Percentiles rank a stretch among this genome's conserved stretches.
Evolutionary conservation across 208 protist species (phyloP).

Genomic region (Leishmania arabica): DNA sequence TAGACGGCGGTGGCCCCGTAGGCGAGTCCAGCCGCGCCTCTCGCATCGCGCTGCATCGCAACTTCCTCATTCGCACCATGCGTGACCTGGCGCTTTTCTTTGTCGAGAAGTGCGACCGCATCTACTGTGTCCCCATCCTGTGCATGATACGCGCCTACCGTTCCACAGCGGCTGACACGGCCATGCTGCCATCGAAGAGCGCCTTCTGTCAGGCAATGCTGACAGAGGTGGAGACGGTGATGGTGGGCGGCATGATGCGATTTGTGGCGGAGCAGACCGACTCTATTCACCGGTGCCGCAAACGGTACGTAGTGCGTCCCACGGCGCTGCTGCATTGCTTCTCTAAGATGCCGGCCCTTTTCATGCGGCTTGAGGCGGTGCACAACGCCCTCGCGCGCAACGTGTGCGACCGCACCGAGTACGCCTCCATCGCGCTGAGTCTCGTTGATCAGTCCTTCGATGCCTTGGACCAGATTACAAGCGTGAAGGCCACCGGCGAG

Average conservation of each 20-base stretch:
- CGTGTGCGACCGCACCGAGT: conserved; percentile 74
- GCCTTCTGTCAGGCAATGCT: conserved; percentile 71
- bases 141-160: conserved; percentile 80
- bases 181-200: conserved; percentile 53
- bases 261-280: conserved; percentile 87
- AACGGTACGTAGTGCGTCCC: conserved; percentile 64
- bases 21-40: conserved; percentile 6
- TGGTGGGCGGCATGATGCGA: conserved; percentile 58
- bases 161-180: conserved; percentile 7
- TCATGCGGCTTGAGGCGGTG: conserved; percentile 72
- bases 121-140: conserved; percentile 77
- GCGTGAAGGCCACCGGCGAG: conserved; percentile 44
- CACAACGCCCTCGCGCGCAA: conserved; percentile 62
- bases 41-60: conserved; percentile 26
- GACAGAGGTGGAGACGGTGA: conserved; percentile 55
- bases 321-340: conserved; percentile 86
- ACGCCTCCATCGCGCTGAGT: conserved; percentile 68
- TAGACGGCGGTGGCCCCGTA: conserved; percentile 18
- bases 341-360: conserved; percentile 71
- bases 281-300: conserved; percentile 73
- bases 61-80: conserved; percentile 59
- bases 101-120: conserved; percentile 78
- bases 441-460: conserved; percentile 87
- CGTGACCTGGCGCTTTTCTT: conserved; percentile 56
- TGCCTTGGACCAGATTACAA: conserved; percentile 72